A percentile compares a stretch with the other conserved stretches of the same genome.
phyloP scores from a whole-genome alignment of 768 basidiomycete genomes.

The Xanthoconium purpureum region DNA sequence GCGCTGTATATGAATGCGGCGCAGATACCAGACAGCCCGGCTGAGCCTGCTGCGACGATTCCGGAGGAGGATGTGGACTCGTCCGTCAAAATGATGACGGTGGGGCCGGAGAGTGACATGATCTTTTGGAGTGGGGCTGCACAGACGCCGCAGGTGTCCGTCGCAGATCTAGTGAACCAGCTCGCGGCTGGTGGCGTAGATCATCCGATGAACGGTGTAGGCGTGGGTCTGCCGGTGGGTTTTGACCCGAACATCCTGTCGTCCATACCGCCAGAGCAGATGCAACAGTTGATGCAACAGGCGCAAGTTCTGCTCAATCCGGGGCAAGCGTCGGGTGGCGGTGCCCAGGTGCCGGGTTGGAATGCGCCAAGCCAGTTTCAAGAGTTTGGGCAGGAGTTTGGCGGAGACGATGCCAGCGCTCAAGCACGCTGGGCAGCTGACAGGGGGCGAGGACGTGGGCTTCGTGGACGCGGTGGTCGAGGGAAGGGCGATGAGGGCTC shows the following conservation, averaged over 20 bases:
- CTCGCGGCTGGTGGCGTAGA: conserved; percentile 47
- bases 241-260: conserved; percentile 44
- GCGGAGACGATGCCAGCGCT: conserved; percentile 43
- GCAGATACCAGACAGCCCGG: conserved; percentile 77
- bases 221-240: conserved; percentile 33
- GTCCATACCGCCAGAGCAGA: conserved; percentile 53
- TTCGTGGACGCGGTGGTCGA: conserved; percentile 57
- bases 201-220: conserved; percentile 35
- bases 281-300: conserved; percentile 58
- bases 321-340: conserved; percentile 27
- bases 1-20: conserved; percentile 68
- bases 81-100: conserved; percentile 61
- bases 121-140: conserved; percentile 56
- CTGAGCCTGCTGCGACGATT: conserved; percentile 59
- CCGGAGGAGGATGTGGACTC: conserved; percentile 69
- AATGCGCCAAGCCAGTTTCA: conserved; percentile 39
- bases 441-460: conserved; percentile 52
- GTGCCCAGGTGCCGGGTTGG: conserved; percentile 37
- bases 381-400: conserved; percentile 46
- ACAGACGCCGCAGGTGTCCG: conserved; percentile 41
- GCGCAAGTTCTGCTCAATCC: conserved; percentile 34
- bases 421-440: conserved; percentile 45
- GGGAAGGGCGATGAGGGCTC: conserved; percentile 54
- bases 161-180: conserved; percentile 68
- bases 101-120: conserved; percentile 63